These are phyloP conservation scores for Trametes cinnabarina DNA, from an alignment of 768 basidiomycete species.

Conservation along the genomic window DNA sequence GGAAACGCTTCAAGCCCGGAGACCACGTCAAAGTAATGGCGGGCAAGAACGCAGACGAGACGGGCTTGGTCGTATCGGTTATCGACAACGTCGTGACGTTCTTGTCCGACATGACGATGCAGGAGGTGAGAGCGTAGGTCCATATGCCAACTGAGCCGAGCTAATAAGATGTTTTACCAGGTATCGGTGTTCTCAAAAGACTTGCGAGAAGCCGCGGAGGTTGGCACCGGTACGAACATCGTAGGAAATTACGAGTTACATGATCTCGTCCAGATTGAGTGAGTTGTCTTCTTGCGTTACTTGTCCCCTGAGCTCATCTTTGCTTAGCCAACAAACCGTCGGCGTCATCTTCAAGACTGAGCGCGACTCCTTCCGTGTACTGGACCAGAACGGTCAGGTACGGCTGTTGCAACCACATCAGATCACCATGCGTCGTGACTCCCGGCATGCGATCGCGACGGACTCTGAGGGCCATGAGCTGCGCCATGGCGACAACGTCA, in stretches of 20 bases:
- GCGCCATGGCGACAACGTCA: conserved; percentile 85
- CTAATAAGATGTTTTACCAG: conserved; percentile 39
- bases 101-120: conserved; percentile 95
- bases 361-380: conserved; percentile 90
- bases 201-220: conserved; percentile 94
- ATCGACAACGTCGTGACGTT: conserved; percentile 91
- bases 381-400: conserved; percentile 91
- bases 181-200: conserved; percentile 98
- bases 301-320: conserved; percentile 2
- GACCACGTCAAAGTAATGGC: conserved; percentile 99
- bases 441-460: conserved; percentile 78
- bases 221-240: conserved; percentile 86
- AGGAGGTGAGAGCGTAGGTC: conserved; percentile 60
- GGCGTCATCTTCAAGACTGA: conserved; percentile 98
- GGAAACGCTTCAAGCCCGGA: conserved; percentile 94
- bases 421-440: conserved; percentile 87
- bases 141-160: not conserved
- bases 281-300: conserved; percentile 32
- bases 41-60: conserved; percentile 92
- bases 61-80: conserved; percentile 92
- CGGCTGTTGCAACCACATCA: conserved; percentile 91
- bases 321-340: conserved; percentile 77
- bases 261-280: conserved; percentile 97
- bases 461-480: conserved; percentile 89
- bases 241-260: conserved; percentile 95